These are phyloP conservation scores for Arbutus unedo DNA, from an alignment of 148 eudicot genomes.

Conservation along the genomic window DNA sequence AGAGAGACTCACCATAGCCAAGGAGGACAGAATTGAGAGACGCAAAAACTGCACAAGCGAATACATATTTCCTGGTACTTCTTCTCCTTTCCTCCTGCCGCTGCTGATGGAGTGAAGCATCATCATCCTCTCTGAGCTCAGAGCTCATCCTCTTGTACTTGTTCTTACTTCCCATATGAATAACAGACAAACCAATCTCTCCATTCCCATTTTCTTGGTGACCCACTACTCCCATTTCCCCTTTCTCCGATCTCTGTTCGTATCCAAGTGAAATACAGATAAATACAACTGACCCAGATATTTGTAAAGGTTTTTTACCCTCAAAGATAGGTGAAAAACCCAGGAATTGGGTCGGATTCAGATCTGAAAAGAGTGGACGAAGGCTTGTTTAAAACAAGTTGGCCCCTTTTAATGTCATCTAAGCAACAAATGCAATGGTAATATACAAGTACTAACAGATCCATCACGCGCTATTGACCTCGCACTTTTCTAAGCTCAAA, in stretches of 20 bases:
- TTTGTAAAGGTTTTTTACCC: neutral
- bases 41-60: constrained; percentile 86
- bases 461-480: constrained; percentile 1
- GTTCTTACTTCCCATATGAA: constrained; percentile 8
- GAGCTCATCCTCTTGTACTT: constrained; percentile 16
- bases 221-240: constrained; percentile 3
- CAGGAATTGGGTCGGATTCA: neutral
- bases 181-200: constrained; percentile 12
- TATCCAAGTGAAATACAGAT: neutral
- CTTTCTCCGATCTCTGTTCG: neutral
- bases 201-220: neutral
- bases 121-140: constrained; percentile 26
- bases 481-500: neutral
- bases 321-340: neutral
- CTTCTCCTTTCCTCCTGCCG: constrained; percentile 27
- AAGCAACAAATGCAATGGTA: constrained; percentile 9
- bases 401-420: constrained; percentile 1
- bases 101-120: constrained; percentile 21
- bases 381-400: neutral
- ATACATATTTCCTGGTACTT: constrained; percentile 58
- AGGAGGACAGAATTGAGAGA: constrained; percentile 86
- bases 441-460: neutral
- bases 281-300: constrained; percentile 4
- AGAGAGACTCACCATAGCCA: constrained; percentile 57
- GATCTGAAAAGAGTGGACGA: constrained; percentile 1